These are phyloP conservation scores for Sporopachydermia cereana DNA, from an alignment of 1,139 yeast genomes.

Conservation along the genomic window DNA sequence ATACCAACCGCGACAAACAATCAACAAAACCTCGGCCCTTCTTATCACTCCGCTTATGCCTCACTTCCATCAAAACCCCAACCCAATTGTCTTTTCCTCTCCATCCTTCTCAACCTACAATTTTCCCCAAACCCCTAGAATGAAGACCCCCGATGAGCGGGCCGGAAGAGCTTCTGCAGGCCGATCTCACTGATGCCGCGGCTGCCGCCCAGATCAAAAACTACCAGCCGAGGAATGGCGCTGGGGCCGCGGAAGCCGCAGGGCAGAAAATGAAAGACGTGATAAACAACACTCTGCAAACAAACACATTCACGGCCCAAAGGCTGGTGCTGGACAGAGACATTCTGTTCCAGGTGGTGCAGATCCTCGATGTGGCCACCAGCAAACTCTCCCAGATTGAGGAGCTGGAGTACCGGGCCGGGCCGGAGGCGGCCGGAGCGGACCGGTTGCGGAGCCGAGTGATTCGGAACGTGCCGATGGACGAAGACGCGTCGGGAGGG, in stretches of 20 bases:
- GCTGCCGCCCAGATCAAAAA: too few species aligned
- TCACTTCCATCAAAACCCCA: too few species aligned
- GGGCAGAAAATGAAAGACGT: background rate
- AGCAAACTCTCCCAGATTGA: slow-evolving; percentile 16
- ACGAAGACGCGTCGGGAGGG: background rate
- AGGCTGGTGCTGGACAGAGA: slow-evolving; percentile 9
- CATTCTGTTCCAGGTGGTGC: slow-evolving; percentile 16
- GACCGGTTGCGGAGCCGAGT: background rate
- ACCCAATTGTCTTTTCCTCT: too few species aligned
- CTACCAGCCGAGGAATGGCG: too few species aligned
- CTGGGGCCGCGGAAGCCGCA: background rate
- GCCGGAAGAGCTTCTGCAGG: too few species aligned
- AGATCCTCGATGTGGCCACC: slow-evolving; percentile 15
- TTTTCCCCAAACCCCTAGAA: too few species aligned
- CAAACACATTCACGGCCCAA: slow-evolving; percentile 3
- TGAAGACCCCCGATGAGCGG: too few species aligned
- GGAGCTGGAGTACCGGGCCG: slow-evolving; percentile 8
- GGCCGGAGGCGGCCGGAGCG: background rate
- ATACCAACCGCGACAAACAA: too few species aligned
- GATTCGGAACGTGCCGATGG: background rate
- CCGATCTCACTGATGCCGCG: background rate
- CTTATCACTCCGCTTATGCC: too few species aligned
- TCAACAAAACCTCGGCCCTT: too few species aligned
- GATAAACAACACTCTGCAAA: background rate
- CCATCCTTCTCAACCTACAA: too few species aligned